These are phyloP conservation scores for Eucalyptus rudis DNA, from an alignment of 345 rosid species.

Conservation along the genomic window DNA sequence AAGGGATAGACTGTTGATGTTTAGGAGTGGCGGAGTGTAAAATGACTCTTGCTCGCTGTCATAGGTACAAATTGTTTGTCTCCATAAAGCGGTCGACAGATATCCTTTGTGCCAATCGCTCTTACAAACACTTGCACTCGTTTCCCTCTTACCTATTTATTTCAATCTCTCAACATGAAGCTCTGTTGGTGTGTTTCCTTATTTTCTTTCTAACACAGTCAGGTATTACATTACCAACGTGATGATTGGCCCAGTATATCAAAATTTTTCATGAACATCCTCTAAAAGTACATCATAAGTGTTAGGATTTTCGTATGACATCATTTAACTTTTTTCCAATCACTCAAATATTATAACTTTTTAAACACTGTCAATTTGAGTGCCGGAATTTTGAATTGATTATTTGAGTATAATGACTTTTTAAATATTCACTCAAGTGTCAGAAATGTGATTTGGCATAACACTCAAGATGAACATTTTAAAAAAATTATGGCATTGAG, in stretches of 20 bases:
- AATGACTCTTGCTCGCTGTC: background rate
- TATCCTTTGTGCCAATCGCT: background rate
- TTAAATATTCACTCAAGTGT: too few species aligned
- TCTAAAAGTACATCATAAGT: too few species aligned
- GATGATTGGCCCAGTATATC: background rate
- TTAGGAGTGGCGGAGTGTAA: background rate
- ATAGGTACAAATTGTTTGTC: background rate
- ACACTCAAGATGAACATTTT: fast-evolving
- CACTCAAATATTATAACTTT: fast-evolving
- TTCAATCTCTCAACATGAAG: background rate
- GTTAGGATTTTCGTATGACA: background rate
- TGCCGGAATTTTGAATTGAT: too few species aligned
- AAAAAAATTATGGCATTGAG: background rate
- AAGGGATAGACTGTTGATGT: background rate
- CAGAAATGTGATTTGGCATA: background rate
- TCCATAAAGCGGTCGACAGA: background rate
- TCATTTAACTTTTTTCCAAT: too few species aligned
- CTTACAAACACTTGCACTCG: background rate
- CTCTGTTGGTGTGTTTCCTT: background rate
- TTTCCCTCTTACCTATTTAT: background rate
- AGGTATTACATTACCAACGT: background rate
- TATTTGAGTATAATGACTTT: too few species aligned
- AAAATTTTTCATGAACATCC: background rate
- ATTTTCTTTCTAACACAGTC: background rate
- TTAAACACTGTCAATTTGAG: fast-evolving